These are phyloP conservation scores for Draba incana DNA, from an alignment of 345 rosid genomes.

Conservation along the genomic window DNA sequence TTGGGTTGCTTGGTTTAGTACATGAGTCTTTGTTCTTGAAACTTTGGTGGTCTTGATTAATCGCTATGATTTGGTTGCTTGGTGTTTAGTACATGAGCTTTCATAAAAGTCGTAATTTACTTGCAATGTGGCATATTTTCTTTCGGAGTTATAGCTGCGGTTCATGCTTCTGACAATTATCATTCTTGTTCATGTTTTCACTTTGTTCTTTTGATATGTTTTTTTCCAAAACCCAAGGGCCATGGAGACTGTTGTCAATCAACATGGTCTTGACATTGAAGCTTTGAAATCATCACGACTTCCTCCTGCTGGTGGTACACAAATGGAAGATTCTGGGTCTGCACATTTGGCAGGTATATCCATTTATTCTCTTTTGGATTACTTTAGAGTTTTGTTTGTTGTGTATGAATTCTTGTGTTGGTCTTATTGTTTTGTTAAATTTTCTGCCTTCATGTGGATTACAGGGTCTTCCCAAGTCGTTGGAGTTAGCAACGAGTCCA, in stretches of 20 bases:
- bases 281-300: slow-evolving; percentile 76
- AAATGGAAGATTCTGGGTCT: slow-evolving; percentile 70
- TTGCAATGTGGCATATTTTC: slow-evolving; percentile 16
- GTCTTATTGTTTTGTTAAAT: slow-evolving; percentile 5
- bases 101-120: not conserved
- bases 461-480: slow-evolving; percentile 77
- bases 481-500: slow-evolving; percentile 61
- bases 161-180: slow-evolving; percentile 12
- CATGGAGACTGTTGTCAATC: slow-evolving; percentile 97
- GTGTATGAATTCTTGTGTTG: not conserved
- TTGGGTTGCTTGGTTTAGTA: too few species aligned
- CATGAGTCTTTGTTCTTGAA: slow-evolving; percentile 2
- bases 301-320: slow-evolving; percentile 69
- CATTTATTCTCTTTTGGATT: slow-evolving; percentile 17
- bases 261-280: slow-evolving; percentile 89
- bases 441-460: slow-evolving; percentile 26
- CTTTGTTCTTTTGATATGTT: slow-evolving; percentile 34
- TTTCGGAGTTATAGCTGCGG: slow-evolving; percentile 5
- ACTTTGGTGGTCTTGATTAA: slow-evolving; percentile 6
- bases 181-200: slow-evolving; percentile 22
- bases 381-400: slow-evolving; percentile 15
- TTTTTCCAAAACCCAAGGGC: slow-evolving; percentile 58
- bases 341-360: slow-evolving; percentile 67
- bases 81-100: slow-evolving; percentile 9
- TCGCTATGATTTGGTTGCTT: slow-evolving; percentile 5